Evolutionary conservation across 192 early-diverging fungal genomes (phyloP).

Genomic region (Mortierella hygrophila): DNA sequence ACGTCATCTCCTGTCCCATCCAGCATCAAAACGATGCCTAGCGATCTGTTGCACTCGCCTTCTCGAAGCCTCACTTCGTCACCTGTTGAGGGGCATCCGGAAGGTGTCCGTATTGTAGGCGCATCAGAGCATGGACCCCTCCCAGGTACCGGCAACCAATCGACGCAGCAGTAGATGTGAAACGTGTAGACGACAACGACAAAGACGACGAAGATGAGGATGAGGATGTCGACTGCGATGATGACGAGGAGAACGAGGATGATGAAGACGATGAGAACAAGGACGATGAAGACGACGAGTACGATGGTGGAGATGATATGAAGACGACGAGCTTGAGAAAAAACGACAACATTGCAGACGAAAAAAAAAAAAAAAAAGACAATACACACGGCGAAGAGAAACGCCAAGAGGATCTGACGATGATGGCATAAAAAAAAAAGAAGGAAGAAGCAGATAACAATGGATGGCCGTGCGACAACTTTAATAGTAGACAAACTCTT

Average conservation of each 20-base stretch:
- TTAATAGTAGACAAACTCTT: constrained; percentile 4
- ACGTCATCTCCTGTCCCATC: constrained; percentile 19
- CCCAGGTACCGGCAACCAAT: constrained; percentile 11
- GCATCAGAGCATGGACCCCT: constrained; percentile 8
- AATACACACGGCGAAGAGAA: background rate
- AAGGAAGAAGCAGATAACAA: too few species aligned
- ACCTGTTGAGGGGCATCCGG: constrained; percentile 20
- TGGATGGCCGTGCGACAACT: background rate
- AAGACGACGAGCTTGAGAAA: too few species aligned
- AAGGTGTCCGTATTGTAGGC: constrained; percentile 31
- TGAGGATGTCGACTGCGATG: background rate
- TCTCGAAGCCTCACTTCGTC: constrained; percentile 25
- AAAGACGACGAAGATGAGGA: background rate
- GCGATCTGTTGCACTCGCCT: constrained; percentile 17
- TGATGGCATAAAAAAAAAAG: background rate
- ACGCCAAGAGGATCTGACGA: background rate
- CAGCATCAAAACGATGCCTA: constrained; percentile 23
- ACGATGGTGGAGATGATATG: background rate
- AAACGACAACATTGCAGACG: too few species aligned
- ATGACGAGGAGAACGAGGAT: background rate
- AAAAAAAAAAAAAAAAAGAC: background rate
- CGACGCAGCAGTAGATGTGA: background rate
- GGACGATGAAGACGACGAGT: background rate
- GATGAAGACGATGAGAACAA: background rate
- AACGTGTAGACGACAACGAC: background rate